phyloP scores from a whole-genome alignment of 2,329 filamentous ascomycete species.

The Paramyrothecium sp. region DNA sequence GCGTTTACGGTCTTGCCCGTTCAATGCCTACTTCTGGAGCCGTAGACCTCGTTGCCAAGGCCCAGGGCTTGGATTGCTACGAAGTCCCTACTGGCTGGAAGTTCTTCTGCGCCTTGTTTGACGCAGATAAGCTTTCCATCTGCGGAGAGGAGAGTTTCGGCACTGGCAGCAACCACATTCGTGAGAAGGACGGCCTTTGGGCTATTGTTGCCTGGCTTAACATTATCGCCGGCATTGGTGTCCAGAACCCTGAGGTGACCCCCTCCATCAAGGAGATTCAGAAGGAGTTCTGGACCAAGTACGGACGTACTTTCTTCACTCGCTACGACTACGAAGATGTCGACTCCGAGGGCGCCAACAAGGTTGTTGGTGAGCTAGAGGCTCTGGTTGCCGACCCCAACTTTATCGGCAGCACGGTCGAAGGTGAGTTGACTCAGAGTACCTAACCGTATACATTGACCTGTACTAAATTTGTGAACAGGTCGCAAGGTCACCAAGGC shows the following conservation, averaged over 20 bases:
- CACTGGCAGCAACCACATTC: conserved; percentile 97
- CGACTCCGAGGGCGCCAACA: conserved; percentile 85
- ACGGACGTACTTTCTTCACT: conserved; percentile 98
- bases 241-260: conserved; percentile 73
- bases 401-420: conserved; percentile 81
- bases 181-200: conserved; percentile 98
- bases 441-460: background rate
- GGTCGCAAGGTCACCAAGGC: conserved; percentile 82
- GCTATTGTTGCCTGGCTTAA: conserved; percentile 97
- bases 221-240: conserved; percentile 92
- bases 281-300: conserved; percentile 93
- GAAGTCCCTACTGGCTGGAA: conserved; percentile 99
- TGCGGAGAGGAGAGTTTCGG: conserved; percentile 98
- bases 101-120: conserved; percentile 96
- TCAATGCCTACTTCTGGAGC: conserved; percentile 98
- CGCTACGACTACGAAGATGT: conserved; percentile 98
- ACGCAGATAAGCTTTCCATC: conserved; percentile 94
- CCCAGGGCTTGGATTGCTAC: conserved; percentile 86
- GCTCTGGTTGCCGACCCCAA: conserved; percentile 70
- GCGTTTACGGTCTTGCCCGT: conserved; percentile 90
- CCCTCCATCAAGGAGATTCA: conserved; percentile 96
- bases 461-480: conserved; percentile 27
- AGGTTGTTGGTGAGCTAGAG: conserved; percentile 80
- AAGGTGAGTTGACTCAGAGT: conserved; percentile 46
- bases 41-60: conserved; percentile 93